Evolutionary conservation across 202 grass and related monocot species (phyloP).

Genomic region (Schoenoplectus tabernaemontani): DNA sequence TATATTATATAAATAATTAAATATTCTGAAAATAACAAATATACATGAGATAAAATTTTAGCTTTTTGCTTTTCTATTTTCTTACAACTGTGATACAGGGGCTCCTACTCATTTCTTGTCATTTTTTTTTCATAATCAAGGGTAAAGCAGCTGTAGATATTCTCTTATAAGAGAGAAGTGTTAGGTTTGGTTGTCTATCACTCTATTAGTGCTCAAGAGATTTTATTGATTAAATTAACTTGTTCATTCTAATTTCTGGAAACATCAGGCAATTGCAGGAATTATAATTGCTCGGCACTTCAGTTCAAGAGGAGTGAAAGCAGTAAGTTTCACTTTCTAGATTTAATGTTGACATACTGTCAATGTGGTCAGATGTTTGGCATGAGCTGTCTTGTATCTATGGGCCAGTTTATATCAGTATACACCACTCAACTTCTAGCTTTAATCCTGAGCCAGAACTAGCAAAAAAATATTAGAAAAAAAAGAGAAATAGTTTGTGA

Average conservation of each 20-base stretch:
- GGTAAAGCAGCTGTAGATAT: not conserved
- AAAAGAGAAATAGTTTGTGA: not conserved
- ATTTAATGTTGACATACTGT: not conserved
- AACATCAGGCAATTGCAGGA: slow-evolving; percentile 74
- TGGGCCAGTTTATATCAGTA: not conserved
- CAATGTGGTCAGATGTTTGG: not conserved
- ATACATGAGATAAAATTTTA: not conserved
- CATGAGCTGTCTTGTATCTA: not conserved
- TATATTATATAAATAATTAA: not conserved
- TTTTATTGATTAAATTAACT: not conserved
- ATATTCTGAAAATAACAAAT: not conserved
- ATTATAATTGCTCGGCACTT: slow-evolving; percentile 77
- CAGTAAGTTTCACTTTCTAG: slow-evolving; percentile 38
- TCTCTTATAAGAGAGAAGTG: not conserved
- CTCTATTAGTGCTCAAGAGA: not conserved
- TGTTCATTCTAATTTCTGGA: slow-evolving; percentile 24
- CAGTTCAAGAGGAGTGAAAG: slow-evolving; percentile 56
- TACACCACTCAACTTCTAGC: not conserved
- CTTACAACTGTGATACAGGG: not conserved
- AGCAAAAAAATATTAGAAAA: slow-evolving; percentile 3
- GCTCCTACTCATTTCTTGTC: not conserved
- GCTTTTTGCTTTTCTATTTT: not conserved
- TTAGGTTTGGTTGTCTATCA: not conserved
- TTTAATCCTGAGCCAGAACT: not conserved
- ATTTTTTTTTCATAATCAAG: not conserved